Percentiles rank a stretch among this genome's conserved stretches.
Evolutionary conservation across 345 rosid species (phyloP).

Genomic region (Anacardium occidentale): DNA sequence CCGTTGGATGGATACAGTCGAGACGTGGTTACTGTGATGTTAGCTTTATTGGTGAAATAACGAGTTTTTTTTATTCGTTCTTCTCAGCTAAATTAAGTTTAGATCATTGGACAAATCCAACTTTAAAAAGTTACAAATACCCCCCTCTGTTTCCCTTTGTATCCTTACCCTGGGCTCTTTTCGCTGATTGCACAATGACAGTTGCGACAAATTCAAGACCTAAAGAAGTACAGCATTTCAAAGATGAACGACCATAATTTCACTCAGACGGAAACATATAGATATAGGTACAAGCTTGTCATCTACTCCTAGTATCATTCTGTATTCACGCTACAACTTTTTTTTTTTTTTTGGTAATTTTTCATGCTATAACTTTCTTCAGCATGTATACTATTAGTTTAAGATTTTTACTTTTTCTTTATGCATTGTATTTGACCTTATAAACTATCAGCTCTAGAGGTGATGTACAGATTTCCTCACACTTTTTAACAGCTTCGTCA

Average conservation of each 20-base stretch:
- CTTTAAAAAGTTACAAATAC: neutral
- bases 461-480: constrained; percentile 26
- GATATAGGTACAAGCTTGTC: neutral
- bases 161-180: no score
- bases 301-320: constrained; percentile 6
- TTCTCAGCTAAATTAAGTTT: no score
- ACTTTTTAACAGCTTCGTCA: constrained; percentile 10
- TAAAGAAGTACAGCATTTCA: neutral
- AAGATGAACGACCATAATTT: constrained; percentile 6
- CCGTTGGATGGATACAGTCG: no score
- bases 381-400: neutral
- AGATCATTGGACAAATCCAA: no score
- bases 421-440: neutral
- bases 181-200: no score
- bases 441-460: constrained; percentile 5
- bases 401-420: neutral
- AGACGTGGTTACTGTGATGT: no score
- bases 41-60: no score
- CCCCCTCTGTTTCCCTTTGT: no score
- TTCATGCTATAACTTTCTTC: neutral
- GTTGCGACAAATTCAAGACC: no score
- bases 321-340: neutral
- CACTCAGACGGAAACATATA: neutral
- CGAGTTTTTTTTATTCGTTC: no score
- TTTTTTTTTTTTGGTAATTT: no score